Evolutionary conservation across 2,329 filamentous ascomycete species (phyloP), one percentile per base, ranked within the genome.

Genomic region (Aspergillus arachidicola): DNA sequence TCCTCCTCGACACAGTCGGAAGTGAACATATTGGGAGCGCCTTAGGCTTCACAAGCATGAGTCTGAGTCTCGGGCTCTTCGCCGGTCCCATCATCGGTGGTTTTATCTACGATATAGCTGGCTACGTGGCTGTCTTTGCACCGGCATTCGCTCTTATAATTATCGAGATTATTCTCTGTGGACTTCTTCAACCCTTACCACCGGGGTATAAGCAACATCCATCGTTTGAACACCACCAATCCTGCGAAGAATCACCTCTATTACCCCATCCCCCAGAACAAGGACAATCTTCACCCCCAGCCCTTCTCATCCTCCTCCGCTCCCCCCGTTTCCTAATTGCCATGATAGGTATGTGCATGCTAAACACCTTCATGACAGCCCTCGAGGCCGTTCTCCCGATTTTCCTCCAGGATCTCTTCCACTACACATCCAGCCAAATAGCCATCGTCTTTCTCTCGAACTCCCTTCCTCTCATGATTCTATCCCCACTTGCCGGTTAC

Each of bases 41-140:
- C n/a, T 19, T 66, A n/a, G 91, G 89, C 1, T 86, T 91, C 54
- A 85, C 85, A 4, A 78, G 83, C 62, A 79, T 82, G 16, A 81
- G 85, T 34, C 83, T 90, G 30, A 89, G 88, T 1, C 78, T 87
- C 64, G 85, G 84, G 0, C 86, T 91, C 81, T 77, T 92, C 19
- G 72, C 90, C 19, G 85, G 86, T 1, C 90, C 90, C 0, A 76
- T 90, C 19, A 78, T 92, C 4, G 89, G 90, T 1, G 90, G 90
- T 2, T 78, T 90, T 0, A 86, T 91, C 0, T 92, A 90, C 71
- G 83, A 82, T 12, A 77, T 78, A 11, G 83, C 2, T 70, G 64
- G 80, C 78, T 69, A 75, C 77, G 58, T 68, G 78, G 30, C 65
- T 76, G 66, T 73, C 72, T 63, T 68, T 76, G 63, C 61, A 30